phyloP scores from a whole-genome alignment of 1,284 basidiomycete species.

The Microstroma glucosiphilum region DNA sequence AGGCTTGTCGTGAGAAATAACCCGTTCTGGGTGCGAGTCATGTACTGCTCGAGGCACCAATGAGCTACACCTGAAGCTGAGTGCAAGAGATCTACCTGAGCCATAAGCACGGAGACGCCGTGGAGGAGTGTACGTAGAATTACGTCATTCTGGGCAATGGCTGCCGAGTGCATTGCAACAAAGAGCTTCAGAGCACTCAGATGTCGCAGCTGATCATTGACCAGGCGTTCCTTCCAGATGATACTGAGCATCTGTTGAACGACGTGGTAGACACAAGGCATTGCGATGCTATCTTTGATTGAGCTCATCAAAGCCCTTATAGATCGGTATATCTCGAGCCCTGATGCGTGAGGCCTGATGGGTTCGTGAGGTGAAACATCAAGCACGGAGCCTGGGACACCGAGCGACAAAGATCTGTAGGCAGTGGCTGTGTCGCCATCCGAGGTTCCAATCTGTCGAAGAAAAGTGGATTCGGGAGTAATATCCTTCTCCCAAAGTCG shows the following conservation, averaged over 20 bases:
- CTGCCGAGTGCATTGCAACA: conserved; percentile 23
- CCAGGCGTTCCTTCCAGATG: conserved; percentile 65
- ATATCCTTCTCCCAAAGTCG: background rate
- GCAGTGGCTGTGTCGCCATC: background rate
- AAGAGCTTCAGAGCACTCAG: conserved; percentile 61
- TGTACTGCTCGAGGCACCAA: conserved; percentile 15
- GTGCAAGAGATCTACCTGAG: conserved; percentile 63
- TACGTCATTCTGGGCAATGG: conserved; percentile 18
- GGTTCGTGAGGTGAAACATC: conserved; percentile 22
- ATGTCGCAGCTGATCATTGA: conserved; percentile 77
- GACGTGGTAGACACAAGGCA: conserved; percentile 21
- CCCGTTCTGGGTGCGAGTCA: too few relatives aligned
- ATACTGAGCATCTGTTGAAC: conserved; percentile 64
- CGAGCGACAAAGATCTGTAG: background rate
- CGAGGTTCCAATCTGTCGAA: background rate
- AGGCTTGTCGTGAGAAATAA: background rate
- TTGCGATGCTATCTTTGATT: background rate
- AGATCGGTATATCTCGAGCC: conserved; percentile 14
- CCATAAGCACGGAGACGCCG: conserved; percentile 63
- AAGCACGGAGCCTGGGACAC: background rate
- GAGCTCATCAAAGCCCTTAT: background rate
- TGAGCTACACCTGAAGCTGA: conserved; percentile 66
- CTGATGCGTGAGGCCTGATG: conserved; percentile 22
- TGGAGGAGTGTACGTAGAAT: conserved; percentile 59
- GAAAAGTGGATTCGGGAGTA: background rate